Conservation (phyloP, 2,329 filamentous ascomycete species). For the Orbilia brochopaga region DNA sequence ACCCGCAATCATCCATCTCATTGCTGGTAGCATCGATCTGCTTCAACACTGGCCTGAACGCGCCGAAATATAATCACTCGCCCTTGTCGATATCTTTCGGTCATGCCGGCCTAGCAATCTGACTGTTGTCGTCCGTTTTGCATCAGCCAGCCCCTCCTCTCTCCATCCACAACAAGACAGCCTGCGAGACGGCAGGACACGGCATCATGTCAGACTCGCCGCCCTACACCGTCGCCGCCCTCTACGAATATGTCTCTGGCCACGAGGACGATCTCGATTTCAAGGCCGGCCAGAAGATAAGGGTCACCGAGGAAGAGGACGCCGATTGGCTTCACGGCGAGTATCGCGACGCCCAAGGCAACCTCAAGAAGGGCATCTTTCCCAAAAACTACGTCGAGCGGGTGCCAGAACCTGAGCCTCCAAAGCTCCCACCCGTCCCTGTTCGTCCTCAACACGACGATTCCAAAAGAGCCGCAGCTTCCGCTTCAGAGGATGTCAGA, state of each 20-base stretch:
- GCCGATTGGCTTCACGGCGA: slow-evolving; percentile 92
- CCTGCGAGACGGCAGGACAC: too few relatives aligned
- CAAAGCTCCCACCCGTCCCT: slow-evolving; percentile 47
- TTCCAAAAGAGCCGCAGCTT: slow-evolving; percentile 12
- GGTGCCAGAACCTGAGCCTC: slow-evolving; percentile 49
- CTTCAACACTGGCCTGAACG: background rate
- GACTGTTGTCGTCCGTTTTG: background rate
- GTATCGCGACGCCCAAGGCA: slow-evolving; percentile 77
- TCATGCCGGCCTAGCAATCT: slow-evolving; percentile 8
- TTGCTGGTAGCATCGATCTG: background rate
- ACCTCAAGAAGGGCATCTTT: slow-evolving; percentile 83
- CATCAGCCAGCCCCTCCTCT: background rate
- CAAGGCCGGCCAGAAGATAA: slow-evolving; percentile 82
- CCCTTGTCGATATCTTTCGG: background rate
- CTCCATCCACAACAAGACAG: background rate
- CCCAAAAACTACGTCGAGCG: slow-evolving; percentile 93
- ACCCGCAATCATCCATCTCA: background rate
- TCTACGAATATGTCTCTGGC: slow-evolving; percentile 90
- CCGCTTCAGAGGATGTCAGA: slow-evolving; percentile 18
- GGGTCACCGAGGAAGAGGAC: slow-evolving; percentile 89
- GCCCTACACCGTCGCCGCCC: slow-evolving; percentile 90
- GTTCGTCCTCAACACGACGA: slow-evolving; percentile 52
- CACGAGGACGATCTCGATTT: slow-evolving; percentile 97
- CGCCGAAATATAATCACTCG: background rate
- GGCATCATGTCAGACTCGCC: slow-evolving; percentile 55